Evolutionary conservation across 768 basidiomycete species (phyloP).

Genomic region (Strobilomyces echinocephalus): DNA sequence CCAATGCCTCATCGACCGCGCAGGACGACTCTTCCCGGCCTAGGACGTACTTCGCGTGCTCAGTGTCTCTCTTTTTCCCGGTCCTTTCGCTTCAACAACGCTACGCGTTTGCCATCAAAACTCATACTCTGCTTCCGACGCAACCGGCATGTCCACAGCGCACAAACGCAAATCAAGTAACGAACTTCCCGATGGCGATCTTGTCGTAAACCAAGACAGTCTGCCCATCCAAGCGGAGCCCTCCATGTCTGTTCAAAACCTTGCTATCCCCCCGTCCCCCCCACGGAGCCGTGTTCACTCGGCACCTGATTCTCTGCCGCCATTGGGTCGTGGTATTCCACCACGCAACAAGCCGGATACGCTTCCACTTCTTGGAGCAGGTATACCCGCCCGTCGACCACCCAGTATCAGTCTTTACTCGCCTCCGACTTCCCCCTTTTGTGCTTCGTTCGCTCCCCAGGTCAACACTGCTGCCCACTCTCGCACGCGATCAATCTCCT

Average conservation of each 20-base stretch:
- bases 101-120: not conserved
- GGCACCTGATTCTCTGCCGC: conserved; percentile 17
- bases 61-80: not conserved
- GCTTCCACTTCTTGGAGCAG: conserved; percentile 24
- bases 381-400: conserved; percentile 24
- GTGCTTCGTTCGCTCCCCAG: conserved; percentile 19
- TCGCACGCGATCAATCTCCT: conserved; percentile 33
- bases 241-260: conserved; percentile 4
- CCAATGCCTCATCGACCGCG: conserved; percentile 2
- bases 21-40: not conserved
- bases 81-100: not conserved
- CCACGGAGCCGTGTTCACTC: conserved; percentile 27
- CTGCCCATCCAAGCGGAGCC: not conserved
- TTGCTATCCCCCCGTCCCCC: conserved; percentile 15
- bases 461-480: conserved; percentile 15
- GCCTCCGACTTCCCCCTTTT: conserved; percentile 32
- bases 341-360: conserved; percentile 14
- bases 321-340: conserved; percentile 21
- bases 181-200: conserved; percentile 33
- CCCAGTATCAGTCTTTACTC: conserved; percentile 21
- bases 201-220: conserved; percentile 7
- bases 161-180: conserved; percentile 46
- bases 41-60: not conserved
- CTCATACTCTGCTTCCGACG: not conserved
- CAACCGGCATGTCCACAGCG: conserved; percentile 15